Conservation (phyloP, 176 grass and related monocot species). For the barley (Hordeum vulgare) region DNA sequence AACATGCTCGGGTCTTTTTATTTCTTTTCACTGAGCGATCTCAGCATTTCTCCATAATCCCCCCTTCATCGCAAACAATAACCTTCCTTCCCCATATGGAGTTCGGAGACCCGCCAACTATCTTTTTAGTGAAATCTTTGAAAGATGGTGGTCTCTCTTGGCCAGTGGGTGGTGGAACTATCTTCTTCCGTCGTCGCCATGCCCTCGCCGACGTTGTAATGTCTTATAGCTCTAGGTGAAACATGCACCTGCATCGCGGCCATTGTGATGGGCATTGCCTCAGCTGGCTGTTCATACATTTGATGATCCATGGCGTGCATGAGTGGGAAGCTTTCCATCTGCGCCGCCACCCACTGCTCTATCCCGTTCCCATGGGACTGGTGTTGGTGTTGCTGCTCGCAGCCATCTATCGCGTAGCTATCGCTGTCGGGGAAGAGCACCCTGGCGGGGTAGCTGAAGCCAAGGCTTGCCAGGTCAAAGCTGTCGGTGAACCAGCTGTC, state of each 20-base stretch:
- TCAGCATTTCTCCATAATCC: too few relatives aligned
- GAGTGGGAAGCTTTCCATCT: conserved; percentile 3
- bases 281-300: background rate
- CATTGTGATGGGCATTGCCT: background rate
- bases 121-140: too few relatives aligned
- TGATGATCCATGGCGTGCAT: conserved; percentile 12
- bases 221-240: conserved; percentile 9
- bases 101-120: too few relatives aligned
- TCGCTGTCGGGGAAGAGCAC: background rate
- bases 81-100: too few relatives aligned
- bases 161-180: background rate
- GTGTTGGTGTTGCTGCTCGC: background rate
- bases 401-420: background rate
- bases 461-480: background rate
- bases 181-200: background rate
- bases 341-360: background rate
- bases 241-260: conserved; percentile 2
- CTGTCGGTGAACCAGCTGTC: background rate
- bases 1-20: too few relatives aligned
- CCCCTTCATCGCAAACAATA: too few relatives aligned
- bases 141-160: too few relatives aligned
- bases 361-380: background rate
- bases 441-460: background rate
- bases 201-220: background rate
- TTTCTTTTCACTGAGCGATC: too few relatives aligned